phyloP scores from a whole-genome alignment of 495 filamentous ascomycete species.

The Letharia lupina region DNA sequence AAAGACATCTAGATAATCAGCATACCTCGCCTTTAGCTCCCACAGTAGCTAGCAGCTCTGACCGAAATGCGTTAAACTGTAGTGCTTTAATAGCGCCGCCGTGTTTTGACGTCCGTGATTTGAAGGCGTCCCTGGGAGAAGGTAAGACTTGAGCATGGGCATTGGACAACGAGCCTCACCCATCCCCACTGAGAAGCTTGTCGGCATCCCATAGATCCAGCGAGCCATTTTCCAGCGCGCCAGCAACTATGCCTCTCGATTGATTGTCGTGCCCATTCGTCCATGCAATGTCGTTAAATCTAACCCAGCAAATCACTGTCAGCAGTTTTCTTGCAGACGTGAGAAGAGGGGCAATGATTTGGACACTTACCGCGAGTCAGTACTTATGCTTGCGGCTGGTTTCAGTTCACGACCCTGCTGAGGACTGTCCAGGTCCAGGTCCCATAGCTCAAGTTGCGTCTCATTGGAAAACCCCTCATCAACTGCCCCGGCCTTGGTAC shows the following conservation, averaged over 20 bases:
- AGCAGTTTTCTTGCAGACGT: not conserved
- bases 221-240: constrained; percentile 92
- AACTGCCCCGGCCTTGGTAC: constrained; percentile 88
- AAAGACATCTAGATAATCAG: not conserved
- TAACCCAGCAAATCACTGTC: constrained; percentile 28
- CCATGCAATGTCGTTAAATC: constrained; percentile 98
- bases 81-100: constrained; percentile 87
- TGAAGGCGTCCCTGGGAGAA: constrained; percentile 56
- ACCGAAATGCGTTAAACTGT: constrained; percentile 93
- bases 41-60: constrained; percentile 84
- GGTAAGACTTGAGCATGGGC: not conserved
- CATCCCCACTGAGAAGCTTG: constrained; percentile 61
- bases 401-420: constrained; percentile 74
- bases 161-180: constrained; percentile 31
- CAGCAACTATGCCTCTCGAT: constrained; percentile 80
- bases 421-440: constrained; percentile 67
- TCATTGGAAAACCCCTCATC: constrained; percentile 97
- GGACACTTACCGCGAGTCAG: constrained; percentile 71
- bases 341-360: not conserved
- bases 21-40: constrained; percentile 75
- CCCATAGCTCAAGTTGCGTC: constrained; percentile 94
- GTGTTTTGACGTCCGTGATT: constrained; percentile 88
- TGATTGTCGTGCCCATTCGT: constrained; percentile 66
- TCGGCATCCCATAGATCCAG: constrained; percentile 92
- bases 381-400: constrained; percentile 71